Conservation (phyloP, 108 stramenopile genomes). For the Nitzschia sp. region DNA sequence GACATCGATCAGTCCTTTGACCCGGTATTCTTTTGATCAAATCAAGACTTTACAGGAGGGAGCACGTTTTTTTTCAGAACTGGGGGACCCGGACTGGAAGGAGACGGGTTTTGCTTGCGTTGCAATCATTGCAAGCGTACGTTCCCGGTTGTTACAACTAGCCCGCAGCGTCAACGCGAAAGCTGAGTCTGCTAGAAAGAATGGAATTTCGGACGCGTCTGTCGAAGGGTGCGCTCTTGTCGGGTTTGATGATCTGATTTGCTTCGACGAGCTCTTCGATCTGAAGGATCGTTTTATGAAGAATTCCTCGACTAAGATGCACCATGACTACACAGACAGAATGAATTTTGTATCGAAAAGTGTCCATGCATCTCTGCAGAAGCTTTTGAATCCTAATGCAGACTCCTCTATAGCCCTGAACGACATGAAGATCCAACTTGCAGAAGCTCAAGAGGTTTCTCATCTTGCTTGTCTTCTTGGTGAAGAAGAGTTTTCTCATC, state of each 20-base stretch:
- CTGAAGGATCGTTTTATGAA: slow-evolving; percentile 30
- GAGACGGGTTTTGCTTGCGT: slow-evolving; percentile 3
- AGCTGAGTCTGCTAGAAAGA: background rate
- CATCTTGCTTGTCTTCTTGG: background rate
- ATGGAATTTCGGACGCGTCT: slow-evolving; percentile 16
- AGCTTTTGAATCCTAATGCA: background rate
- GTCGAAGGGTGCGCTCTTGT: slow-evolving; percentile 10
- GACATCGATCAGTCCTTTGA: background rate
- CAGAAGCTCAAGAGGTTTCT: background rate
- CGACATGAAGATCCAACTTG: background rate
- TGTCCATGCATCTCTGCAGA: background rate
- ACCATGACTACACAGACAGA: background rate
- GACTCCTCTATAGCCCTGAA: background rate
- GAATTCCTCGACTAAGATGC: slow-evolving; percentile 6
- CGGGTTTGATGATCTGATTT: background rate
- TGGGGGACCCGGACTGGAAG: slow-evolving; percentile 2
- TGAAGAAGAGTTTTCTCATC: background rate
- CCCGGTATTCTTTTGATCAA: background rate
- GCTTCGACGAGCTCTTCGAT: slow-evolving; percentile 26
- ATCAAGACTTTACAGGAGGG: background rate
- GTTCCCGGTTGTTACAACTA: background rate
- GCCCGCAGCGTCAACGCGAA: background rate
- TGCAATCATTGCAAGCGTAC: background rate
- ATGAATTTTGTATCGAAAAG: background rate
- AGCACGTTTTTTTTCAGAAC: background rate